Conservation (phyloP, 23 red algal genomes). For the Gracilaria vermiculophylla region DNA sequence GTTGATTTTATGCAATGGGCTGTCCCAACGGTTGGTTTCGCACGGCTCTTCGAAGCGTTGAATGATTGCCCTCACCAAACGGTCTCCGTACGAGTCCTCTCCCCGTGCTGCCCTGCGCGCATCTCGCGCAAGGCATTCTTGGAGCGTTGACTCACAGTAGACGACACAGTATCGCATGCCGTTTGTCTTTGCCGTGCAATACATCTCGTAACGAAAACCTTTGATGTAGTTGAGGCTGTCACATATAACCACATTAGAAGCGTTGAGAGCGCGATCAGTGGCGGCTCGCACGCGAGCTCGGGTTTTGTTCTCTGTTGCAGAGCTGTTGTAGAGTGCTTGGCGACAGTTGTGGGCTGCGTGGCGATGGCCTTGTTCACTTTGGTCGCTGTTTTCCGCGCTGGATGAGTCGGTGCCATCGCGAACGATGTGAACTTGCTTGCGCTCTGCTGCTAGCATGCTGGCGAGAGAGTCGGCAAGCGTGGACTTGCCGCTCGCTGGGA, state of each 20-base stretch:
- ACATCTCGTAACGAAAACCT: conserved; percentile 96
- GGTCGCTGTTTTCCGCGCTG: not conserved
- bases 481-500: conserved; percentile 62
- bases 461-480: conserved; percentile 24
- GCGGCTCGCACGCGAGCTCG: conserved; percentile 62
- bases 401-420: conserved; percentile 18
- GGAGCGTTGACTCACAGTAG: not conserved
- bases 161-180: conserved; percentile 33
- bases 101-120: not conserved
- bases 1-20: conserved; percentile 21
- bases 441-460: not conserved
- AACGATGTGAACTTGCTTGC: conserved; percentile 9
- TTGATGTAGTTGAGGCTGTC: conserved; percentile 85
- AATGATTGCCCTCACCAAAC: conserved; percentile 11
- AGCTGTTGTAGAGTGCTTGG: conserved; percentile 39
- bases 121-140: conserved; percentile 29
- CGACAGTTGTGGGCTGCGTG: not conserved
- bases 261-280: conserved; percentile 50
- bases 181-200: conserved; percentile 78
- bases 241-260: conserved; percentile 49
- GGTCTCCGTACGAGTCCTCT: conserved; percentile 41
- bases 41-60: conserved; percentile 48
- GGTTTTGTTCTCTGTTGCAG: conserved; percentile 50
- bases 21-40: conserved; percentile 32
- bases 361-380: not conserved